Evolutionary conservation across 208 protist species (phyloP).

Genomic region (Porcisia hertigi): DNA sequence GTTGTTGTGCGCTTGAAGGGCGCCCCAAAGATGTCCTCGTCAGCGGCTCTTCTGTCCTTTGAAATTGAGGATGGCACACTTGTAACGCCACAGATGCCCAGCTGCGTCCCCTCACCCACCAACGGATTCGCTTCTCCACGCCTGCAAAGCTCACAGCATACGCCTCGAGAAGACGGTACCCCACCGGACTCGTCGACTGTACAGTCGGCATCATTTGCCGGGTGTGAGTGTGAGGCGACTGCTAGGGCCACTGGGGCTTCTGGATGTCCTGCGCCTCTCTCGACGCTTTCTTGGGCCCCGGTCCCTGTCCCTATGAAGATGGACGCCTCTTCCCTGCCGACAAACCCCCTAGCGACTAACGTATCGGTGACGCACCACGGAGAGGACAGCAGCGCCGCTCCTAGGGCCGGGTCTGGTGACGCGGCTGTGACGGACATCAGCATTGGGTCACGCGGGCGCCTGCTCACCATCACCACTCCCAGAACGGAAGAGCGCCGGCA

Average conservation of each 20-base stretch:
- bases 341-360: background rate
- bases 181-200: background rate
- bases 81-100: slow-evolving; percentile 13
- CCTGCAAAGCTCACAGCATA: background rate
- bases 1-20: slow-evolving; percentile 43
- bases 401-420: background rate
- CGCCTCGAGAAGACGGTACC: background rate
- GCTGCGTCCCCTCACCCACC: slow-evolving; percentile 1
- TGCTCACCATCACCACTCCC: slow-evolving; percentile 20
- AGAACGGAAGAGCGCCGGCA: slow-evolving; percentile 15
- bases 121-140: background rate
- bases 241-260: background rate
- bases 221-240: background rate
- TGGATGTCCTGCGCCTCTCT: background rate
- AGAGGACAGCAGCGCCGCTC: background rate
- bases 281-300: background rate
- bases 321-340: background rate
- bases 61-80: slow-evolving; percentile 21
- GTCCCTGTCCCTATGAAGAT: background rate
- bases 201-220: background rate
- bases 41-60: slow-evolving; percentile 16
- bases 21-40: background rate
- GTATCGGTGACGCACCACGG: background rate
- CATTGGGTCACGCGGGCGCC: slow-evolving; percentile 13
- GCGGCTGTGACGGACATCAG: background rate